Evolutionary conservation across 495 filamentous ascomycete species (phyloP).

Genomic region (Entonaema liquescens): DNA sequence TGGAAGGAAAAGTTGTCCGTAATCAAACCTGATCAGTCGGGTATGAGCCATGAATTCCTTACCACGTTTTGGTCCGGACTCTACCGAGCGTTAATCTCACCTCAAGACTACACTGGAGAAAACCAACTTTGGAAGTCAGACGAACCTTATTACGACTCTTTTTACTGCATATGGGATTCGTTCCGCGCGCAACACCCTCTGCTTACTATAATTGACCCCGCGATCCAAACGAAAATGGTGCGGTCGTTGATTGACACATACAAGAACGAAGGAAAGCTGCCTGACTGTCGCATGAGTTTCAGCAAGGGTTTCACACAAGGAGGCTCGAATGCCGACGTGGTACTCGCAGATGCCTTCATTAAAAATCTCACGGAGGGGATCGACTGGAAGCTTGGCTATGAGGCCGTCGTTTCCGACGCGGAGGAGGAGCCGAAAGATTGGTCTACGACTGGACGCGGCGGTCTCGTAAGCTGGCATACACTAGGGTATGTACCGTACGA

Average conservation of each 20-base stretch:
- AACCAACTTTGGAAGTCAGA: constrained; percentile 74
- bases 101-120: constrained; percentile 79
- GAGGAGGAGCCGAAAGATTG: constrained; percentile 72
- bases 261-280: constrained; percentile 67
- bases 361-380: constrained; percentile 68
- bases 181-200: constrained; percentile 75
- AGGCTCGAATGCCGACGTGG: constrained; percentile 76
- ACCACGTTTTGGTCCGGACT: constrained; percentile 73
- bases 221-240: constrained; percentile 72
- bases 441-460: constrained; percentile 71
- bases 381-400: constrained; percentile 73
- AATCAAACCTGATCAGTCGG: constrained; percentile 62
- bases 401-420: constrained; percentile 74
- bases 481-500: constrained; percentile 69
- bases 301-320: constrained; percentile 77
- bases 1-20: constrained; percentile 70
- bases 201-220: constrained; percentile 71
- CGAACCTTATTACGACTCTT: constrained; percentile 80
- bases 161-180: constrained; percentile 80
- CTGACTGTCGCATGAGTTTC: constrained; percentile 67
- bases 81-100: constrained; percentile 71
- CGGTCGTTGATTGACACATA: constrained; percentile 75
- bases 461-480: constrained; percentile 66
- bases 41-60: constrained; percentile 63
- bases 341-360: constrained; percentile 72